Base-by-base conservation (phyloP, 2,329 filamentous ascomycete species). In the Cladosporium colombiae region DNA sequence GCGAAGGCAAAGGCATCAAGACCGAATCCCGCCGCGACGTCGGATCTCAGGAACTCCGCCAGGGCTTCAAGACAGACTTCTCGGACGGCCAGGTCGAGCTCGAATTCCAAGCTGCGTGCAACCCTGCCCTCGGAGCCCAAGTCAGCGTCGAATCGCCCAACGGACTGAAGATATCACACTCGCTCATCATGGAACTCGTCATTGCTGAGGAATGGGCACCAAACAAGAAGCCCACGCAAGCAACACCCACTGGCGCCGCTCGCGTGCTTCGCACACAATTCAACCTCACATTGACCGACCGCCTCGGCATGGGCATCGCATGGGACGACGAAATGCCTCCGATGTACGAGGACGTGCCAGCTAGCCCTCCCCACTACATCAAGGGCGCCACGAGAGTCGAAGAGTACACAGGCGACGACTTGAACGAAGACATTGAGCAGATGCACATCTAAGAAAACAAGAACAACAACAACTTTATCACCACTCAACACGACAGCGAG, bases 301-400 rank as follows among this genome's bases (percentile, higher is more conserved):
- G 91, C 67, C 86, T 87, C 23, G 94, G 94, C 21, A 86, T 97
- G 76, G 93, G 94, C 60, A 93, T 99, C 73, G 92, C 91, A 71
- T 99, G 95, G 94, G 94, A 98, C 72, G 94, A 97, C 79, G 94
- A 99, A 81, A 89, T 91, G 74, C 94, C 94, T 14, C 94, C 94
- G 0, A 87, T 96, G 71, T 99, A 99, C 79, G 90, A 95, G 78
- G 92, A 98, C 75, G 93, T 98, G 50, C 93, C 94, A 0, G 89
- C 88, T 2, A 92, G 90, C 73, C 94, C 94, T 58, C 94, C 94
- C 10, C 79, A 79, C 53, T 84, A 83, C 70, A 68, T 50, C 71
- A 77, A 44, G 50, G 53, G 64, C 16, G 58, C 59, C 5, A 74
- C 73, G 0, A 66, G 64, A 8, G 80, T 84, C 65, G 77, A 81